Percentiles rank a stretch among this genome's conserved stretches.
Conservation (phyloP, 2,329 filamentous ascomycete species). For the Macroventuria anomochaeta region DNA sequence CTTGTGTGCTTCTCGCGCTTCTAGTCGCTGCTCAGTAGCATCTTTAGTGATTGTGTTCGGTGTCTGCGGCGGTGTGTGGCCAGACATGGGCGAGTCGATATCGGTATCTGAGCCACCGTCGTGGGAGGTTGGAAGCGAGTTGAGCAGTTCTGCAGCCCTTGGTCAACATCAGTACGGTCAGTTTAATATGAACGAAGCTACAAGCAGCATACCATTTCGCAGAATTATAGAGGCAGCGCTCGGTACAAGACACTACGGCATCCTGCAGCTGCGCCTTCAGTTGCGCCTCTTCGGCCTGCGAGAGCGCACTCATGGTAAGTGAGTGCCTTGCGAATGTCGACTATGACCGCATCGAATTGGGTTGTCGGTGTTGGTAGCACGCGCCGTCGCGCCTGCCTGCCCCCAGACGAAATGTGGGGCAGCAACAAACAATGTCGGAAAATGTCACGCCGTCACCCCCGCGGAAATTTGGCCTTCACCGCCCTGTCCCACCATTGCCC, state of each 20-base stretch:
- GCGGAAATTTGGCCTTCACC: slow-evolving; percentile 29
- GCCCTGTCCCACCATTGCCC: slow-evolving; percentile 19
- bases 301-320: slow-evolving; percentile 40
- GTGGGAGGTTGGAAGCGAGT: slow-evolving; percentile 71
- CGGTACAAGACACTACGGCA: slow-evolving; percentile 88
- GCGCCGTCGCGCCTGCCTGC: slow-evolving; percentile 32
- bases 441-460: slow-evolving; percentile 24
- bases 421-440: slow-evolving; percentile 28
- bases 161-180: slow-evolving; percentile 35
- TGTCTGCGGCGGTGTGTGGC: slow-evolving; percentile 53
- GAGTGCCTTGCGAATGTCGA: slow-evolving; percentile 15
- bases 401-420: slow-evolving; percentile 21
- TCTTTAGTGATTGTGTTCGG: slow-evolving; percentile 63
- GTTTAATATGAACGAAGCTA: not conserved
- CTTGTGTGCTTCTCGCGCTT: slow-evolving; percentile 78
- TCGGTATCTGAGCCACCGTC: slow-evolving; percentile 63
- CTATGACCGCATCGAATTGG: slow-evolving; percentile 19
- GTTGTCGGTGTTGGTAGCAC: slow-evolving; percentile 17
- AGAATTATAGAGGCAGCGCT: slow-evolving; percentile 93
- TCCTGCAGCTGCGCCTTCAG: slow-evolving; percentile 79
- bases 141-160: slow-evolving; percentile 94
- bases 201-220: slow-evolving; percentile 78
- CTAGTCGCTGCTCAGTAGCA: slow-evolving; percentile 74
- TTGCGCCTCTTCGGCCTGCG: slow-evolving; percentile 58
- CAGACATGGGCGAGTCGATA: slow-evolving; percentile 65